Percentiles rank a stretch among this genome's conserved stretches.
Conservation (phyloP, 2,329 filamentous ascomycete species). For the Colletotrichum sojae region DNA sequence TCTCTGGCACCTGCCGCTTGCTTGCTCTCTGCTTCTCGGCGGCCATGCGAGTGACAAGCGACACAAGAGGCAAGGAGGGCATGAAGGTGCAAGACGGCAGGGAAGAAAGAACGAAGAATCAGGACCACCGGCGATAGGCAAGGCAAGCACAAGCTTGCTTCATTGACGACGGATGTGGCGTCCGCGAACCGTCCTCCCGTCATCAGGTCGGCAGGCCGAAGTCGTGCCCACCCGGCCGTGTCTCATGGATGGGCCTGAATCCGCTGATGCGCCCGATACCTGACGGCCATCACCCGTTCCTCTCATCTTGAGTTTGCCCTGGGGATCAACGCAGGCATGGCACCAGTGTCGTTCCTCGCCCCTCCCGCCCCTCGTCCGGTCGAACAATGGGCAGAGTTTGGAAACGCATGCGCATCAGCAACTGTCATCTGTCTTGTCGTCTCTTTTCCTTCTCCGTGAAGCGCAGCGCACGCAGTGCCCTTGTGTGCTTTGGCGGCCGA, state of each 20-base stretch:
- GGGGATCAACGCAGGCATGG: conserved; percentile 39
- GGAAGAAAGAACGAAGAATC: too few species aligned
- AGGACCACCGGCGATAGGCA: background rate
- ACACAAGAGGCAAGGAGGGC: conserved; percentile 5
- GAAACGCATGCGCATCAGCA: conserved; percentile 18
- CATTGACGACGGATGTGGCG: conserved; percentile 25
- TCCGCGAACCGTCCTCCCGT: conserved; percentile 10
- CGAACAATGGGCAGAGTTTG: conserved; percentile 28
- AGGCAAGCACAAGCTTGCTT: conserved; percentile 23
- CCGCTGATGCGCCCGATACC: conserved; percentile 34
- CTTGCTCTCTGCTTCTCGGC: conserved; percentile 7
- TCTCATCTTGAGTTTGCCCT: conserved; percentile 34
- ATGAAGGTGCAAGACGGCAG: background rate
- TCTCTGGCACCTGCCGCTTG: conserved; percentile 6
- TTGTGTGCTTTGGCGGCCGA: conserved; percentile 1
- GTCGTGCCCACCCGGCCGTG: conserved; percentile 11
- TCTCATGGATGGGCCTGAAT: conserved; percentile 32
- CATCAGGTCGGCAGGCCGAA: too few species aligned
- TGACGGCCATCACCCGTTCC: conserved; percentile 38
- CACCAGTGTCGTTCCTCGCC: conserved; percentile 10
- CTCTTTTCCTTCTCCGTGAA: conserved; percentile 10
- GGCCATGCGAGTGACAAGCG: background rate
- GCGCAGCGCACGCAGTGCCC: background rate
- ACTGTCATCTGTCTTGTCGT: conserved; percentile 26
- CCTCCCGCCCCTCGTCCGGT: conserved; percentile 2